Conservation (phyloP, 306 rosid genomes). For the Fragaria vesca region DNA sequence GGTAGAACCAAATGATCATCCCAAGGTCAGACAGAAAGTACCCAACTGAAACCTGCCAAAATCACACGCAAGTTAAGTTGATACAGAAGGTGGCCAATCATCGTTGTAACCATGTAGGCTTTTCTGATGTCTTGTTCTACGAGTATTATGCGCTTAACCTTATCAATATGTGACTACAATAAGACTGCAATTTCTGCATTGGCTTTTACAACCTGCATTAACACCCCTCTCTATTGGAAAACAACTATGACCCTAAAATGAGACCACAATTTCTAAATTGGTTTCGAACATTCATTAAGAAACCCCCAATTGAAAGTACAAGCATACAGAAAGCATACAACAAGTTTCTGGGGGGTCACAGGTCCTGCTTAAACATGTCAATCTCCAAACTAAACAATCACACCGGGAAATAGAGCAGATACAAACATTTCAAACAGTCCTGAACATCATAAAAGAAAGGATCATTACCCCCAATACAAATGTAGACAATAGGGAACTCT, state of each 20-base stretch:
- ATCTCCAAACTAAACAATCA: background rate
- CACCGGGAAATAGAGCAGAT: background rate
- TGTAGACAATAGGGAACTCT: constrained; percentile 58
- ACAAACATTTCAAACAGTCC: background rate
- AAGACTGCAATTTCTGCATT: background rate
- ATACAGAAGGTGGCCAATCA: background rate
- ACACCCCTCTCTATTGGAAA: background rate
- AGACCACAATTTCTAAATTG: background rate
- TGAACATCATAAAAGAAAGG: background rate
- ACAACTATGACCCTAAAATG: background rate
- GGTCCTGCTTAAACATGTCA: background rate
- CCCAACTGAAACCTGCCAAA: constrained; percentile 82
- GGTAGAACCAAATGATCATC: constrained; percentile 88
- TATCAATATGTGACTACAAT: background rate
- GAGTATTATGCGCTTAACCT: background rate
- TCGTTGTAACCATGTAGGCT: background rate
- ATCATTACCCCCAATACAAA: constrained; percentile 75
- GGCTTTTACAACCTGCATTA: background rate
- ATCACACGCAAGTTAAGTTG: constrained; percentile 2
- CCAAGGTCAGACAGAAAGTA: constrained; percentile 86
- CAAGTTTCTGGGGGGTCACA: background rate
- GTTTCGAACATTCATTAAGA: background rate
- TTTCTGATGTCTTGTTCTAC: background rate
- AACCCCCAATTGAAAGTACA: background rate
- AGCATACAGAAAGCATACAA: background rate